Evolutionary conservation across 305 asterid species (phyloP).

Genomic region (Solanum hybrid): DNA sequence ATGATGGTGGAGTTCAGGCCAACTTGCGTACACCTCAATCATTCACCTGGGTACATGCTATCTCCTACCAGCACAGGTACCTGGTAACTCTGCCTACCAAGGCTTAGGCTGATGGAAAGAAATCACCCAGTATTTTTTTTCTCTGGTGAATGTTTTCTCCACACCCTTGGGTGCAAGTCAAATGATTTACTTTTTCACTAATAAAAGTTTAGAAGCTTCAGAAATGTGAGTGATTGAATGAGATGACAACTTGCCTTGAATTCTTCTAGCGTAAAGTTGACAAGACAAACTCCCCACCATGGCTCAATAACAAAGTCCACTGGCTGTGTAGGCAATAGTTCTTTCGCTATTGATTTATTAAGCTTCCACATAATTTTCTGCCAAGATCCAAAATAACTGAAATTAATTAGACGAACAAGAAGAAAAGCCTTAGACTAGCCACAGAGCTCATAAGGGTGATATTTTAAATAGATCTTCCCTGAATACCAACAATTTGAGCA

Average conservation of each 20-base stretch:
- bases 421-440: conserved; percentile 1
- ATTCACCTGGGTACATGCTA: neutral
- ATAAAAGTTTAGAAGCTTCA: neutral
- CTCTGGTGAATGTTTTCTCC: neutral
- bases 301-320: conserved; percentile 87
- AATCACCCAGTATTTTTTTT: neutral
- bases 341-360: conserved; percentile 96
- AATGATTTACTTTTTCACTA: neutral
- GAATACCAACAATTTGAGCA: neutral
- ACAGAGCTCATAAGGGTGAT: neutral
- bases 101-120: neutral
- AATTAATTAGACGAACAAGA: conserved; percentile 16
- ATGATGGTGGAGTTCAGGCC: neutral
- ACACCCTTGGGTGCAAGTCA: neutral
- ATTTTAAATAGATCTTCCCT: neutral
- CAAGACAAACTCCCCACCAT: conserved; percentile 99
- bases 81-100: neutral
- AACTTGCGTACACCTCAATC: neutral
- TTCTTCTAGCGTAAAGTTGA: conserved; percentile 96
- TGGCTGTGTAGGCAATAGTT: conserved; percentile 83
- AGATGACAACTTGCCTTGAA: conserved; percentile 61
- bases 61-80: neutral
- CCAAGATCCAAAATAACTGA: conserved; percentile 39
- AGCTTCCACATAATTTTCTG: conserved; percentile 99
- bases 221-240: neutral